These are phyloP conservation scores for Stemphylium lycopersici DNA, from an alignment of 2,329 filamentous ascomycete species.

Conservation along the genomic window DNA sequence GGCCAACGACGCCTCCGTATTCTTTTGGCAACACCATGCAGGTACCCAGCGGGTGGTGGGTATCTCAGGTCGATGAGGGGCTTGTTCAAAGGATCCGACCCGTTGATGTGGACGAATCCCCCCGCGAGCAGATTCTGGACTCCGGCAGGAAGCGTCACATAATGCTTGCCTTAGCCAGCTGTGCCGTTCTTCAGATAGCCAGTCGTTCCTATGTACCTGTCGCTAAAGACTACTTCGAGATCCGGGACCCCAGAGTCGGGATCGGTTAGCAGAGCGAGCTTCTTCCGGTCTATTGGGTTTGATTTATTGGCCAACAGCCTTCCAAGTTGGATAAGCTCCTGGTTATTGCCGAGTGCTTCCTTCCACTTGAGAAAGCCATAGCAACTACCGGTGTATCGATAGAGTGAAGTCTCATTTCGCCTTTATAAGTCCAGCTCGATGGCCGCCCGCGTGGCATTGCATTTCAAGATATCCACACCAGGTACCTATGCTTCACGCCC, in stretches of 20 bases:
- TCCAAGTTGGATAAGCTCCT: conserved; percentile 16
- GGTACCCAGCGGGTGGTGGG: conserved; percentile 42
- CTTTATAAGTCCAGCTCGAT: conserved; percentile 49
- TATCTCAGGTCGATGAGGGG: conserved; percentile 32
- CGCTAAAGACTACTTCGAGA: conserved; percentile 53
- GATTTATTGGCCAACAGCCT: conserved; percentile 15
- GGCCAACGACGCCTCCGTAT: conserved; percentile 27
- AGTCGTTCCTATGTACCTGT: conserved; percentile 52
- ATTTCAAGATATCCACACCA: conserved; percentile 25
- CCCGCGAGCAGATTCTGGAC: conserved; percentile 40
- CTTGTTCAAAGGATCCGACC: conserved; percentile 13
- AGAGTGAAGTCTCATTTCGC: conserved; percentile 40
- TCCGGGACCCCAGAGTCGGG: conserved; percentile 42
- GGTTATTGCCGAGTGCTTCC: conserved; percentile 39
- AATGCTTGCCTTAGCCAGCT: conserved; percentile 24
- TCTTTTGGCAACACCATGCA: conserved; percentile 35
- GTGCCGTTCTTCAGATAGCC: conserved; percentile 38
- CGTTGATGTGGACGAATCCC: conserved; percentile 28
- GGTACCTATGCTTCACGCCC: conserved; percentile 22
- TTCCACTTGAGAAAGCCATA: conserved; percentile 54
- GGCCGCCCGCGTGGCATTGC: conserved; percentile 38
- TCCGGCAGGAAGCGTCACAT: conserved; percentile 37
- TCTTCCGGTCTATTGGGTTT: conserved; percentile 21
- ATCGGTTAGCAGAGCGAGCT: conserved; percentile 43
- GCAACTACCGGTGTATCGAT: conserved; percentile 48